Conservation (phyloP, 441 rosid genomes). For the Omphalea diandra region DNA sequence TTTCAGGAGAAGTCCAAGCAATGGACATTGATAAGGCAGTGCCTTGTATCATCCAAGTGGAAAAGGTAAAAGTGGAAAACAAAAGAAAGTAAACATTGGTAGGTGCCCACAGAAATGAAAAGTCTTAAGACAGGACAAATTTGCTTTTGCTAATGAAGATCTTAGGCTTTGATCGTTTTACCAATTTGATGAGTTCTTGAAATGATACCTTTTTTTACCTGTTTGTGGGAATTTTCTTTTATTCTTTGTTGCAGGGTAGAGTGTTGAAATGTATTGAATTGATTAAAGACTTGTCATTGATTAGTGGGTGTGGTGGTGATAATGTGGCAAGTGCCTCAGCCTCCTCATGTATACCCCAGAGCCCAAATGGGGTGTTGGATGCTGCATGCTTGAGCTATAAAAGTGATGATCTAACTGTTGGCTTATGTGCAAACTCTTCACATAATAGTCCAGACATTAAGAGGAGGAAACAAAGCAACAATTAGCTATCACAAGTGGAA, state of each 20-base stretch:
- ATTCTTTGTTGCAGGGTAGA: constrained; percentile 41
- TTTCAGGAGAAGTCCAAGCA: constrained; percentile 36
- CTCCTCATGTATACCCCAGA: constrained; percentile 37
- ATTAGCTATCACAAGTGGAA: constrained; percentile 12
- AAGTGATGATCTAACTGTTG: constrained; percentile 42
- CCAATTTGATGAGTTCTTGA: constrained; percentile 9
- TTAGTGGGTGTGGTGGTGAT: constrained; percentile 20
- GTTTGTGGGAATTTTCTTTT: background rate
- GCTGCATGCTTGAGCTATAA: constrained; percentile 62
- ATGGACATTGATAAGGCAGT: constrained; percentile 43
- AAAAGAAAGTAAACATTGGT: background rate
- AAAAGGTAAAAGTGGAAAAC: constrained; percentile 37
- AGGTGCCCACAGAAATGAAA: constrained; percentile 20
- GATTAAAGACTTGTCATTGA: constrained; percentile 36
- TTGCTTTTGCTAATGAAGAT: constrained; percentile 5
- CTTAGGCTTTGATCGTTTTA: constrained; percentile 16
- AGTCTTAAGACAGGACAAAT: constrained; percentile 25
- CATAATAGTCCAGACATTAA: constrained; percentile 38
- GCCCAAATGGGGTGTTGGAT: constrained; percentile 68
- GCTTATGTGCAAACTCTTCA: constrained; percentile 43
- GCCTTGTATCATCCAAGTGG: constrained; percentile 38
- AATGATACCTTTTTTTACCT: background rate
- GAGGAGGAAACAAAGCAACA: constrained; percentile 47
- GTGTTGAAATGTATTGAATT: constrained; percentile 41
- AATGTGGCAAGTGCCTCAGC: constrained; percentile 25